A percentile compares a stretch with the other conserved stretches of the same genome.
These are phyloP conservation scores for Torulaspora indica DNA, from an alignment of 805 yeast genomes.

Conservation along the genomic window DNA sequence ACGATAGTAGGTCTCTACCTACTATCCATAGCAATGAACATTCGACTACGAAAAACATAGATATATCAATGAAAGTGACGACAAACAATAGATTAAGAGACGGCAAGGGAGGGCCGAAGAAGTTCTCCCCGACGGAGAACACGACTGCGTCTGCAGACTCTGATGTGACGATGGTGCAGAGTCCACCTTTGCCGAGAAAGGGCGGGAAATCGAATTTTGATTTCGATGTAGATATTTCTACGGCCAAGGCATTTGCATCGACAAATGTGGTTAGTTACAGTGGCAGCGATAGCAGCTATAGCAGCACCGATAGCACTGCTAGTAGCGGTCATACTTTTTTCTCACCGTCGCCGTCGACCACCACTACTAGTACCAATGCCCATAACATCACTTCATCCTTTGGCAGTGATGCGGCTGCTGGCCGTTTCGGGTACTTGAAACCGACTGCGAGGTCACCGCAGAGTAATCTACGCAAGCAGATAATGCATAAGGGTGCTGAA, in stretches of 20 bases:
- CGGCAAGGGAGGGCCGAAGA: conserved; percentile 9
- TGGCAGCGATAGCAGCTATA: conserved; percentile 16
- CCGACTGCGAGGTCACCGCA: conserved; percentile 8
- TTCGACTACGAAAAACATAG: conserved; percentile 14
- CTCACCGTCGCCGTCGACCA: conserved; percentile 13
- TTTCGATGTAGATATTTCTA: conserved; percentile 35
- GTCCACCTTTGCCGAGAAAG: conserved; percentile 7
- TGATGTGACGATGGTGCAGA: conserved; percentile 16
- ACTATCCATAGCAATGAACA: conserved; percentile 28
- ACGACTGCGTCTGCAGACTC: conserved; percentile 20
- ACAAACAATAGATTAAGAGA: conserved; percentile 9
- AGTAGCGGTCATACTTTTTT: conserved; percentile 13
- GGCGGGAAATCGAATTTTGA: conserved; percentile 21
- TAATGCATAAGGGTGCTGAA: conserved; percentile 2
- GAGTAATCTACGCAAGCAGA: conserved; percentile 4
- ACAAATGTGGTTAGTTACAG: conserved; percentile 12
- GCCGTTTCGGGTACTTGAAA: conserved; percentile 8
- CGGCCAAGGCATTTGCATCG: conserved; percentile 34
- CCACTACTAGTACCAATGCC: conserved; percentile 10
- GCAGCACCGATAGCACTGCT: conserved; percentile 12
- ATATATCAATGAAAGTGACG: conserved; percentile 3
- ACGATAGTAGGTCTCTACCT: conserved; percentile 44
- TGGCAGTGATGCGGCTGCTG: conserved; percentile 1
- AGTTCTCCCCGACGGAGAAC: neutral
- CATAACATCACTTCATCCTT: conserved; percentile 8